Conservation (phyloP, 495 filamentous ascomycete species). For the Penicillium tannophilum region DNA sequence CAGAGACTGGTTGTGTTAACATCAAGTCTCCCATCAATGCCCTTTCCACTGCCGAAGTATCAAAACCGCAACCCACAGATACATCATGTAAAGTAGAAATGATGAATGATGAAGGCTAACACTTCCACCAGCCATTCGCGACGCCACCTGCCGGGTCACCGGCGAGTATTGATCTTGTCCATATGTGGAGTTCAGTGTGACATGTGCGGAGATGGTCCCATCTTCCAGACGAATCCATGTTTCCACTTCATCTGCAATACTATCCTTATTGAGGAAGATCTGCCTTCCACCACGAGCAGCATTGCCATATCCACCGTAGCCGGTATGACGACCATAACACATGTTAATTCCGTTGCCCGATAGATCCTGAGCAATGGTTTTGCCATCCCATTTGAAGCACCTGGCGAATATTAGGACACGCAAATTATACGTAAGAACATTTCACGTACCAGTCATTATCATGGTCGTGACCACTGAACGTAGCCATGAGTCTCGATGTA, state of each 20-base stretch:
- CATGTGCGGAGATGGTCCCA: slow-evolving; percentile 53
- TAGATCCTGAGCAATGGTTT: slow-evolving; percentile 31
- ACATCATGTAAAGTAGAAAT: slow-evolving; percentile 4
- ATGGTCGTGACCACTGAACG: slow-evolving; percentile 74
- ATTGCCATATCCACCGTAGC: slow-evolving; percentile 71
- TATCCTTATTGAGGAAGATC: slow-evolving; percentile 49
- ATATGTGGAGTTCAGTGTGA: slow-evolving; percentile 71
- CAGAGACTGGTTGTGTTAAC: no score
- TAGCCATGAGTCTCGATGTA: slow-evolving; percentile 58
- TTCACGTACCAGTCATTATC: slow-evolving; percentile 62
- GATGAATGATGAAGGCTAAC: neutral
- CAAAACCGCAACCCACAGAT: slow-evolving; percentile 17
- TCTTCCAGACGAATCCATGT: slow-evolving; percentile 71
- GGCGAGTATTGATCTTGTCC: slow-evolving; percentile 50
- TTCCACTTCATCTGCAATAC: slow-evolving; percentile 42
- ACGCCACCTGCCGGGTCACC: neutral
- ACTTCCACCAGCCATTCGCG: neutral
- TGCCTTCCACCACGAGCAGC: slow-evolving; percentile 64
- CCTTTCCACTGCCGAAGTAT: slow-evolving; percentile 12
- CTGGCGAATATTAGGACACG: slow-evolving; percentile 9
- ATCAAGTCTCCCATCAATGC: neutral
- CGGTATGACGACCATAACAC: slow-evolving; percentile 71
- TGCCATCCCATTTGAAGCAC: slow-evolving; percentile 44
- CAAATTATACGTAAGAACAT: neutral
- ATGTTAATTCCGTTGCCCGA: slow-evolving; percentile 48